Evolutionary conservation across 179 eudicot genomes (phyloP).

Genomic region (Silene coronaria): DNA sequence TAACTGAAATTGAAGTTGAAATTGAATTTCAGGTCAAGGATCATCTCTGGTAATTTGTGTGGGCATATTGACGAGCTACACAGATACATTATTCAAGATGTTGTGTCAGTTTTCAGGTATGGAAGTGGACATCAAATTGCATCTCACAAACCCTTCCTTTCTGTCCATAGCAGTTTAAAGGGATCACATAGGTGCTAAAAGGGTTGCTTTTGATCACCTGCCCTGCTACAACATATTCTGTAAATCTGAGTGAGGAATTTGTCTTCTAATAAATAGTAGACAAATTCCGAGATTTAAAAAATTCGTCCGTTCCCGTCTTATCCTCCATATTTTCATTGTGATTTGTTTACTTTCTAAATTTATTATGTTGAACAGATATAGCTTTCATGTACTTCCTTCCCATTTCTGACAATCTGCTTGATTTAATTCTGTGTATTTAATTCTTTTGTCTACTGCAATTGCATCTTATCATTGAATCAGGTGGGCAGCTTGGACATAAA

Average conservation of each 20-base stretch:
- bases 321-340: no score
- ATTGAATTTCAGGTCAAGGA: constrained; percentile 79
- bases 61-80: constrained; percentile 90
- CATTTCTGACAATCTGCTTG: not conserved
- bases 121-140: not conserved
- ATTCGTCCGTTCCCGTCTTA: no score
- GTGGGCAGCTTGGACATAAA: not conserved
- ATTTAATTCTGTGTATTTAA: not conserved
- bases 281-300: not conserved
- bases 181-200: not conserved
- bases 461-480: not conserved
- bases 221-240: not conserved
- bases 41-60: constrained; percentile 86
- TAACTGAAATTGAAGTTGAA: no score
- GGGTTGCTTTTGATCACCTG: no score
- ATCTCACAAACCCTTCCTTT: not conserved
- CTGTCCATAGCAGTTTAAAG: not conserved
- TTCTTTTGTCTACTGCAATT: not conserved
- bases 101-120: constrained; percentile 78
- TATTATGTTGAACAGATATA: not conserved
- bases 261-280: not conserved
- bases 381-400: not conserved
- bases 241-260: not conserved
- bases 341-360: not conserved
- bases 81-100: constrained; percentile 78